These are phyloP conservation scores for Lachancea sp. DNA, from an alignment of 805 yeast species.

Conservation along the genomic window DNA sequence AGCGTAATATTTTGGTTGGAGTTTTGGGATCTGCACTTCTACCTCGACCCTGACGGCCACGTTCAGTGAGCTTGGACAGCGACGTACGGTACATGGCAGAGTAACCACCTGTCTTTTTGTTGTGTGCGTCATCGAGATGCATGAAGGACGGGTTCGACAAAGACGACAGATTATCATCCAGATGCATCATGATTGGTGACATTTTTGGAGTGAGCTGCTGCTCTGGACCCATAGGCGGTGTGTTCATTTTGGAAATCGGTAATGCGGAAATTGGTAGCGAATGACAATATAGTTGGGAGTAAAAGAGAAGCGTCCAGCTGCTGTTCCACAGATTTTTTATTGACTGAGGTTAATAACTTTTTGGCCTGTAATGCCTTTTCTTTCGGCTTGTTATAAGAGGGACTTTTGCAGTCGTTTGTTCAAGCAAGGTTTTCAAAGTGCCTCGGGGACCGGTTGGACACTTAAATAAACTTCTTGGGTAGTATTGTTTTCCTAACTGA, in stretches of 20 bases:
- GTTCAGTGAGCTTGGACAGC: slow-evolving; percentile 27
- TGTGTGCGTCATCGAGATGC: slow-evolving; percentile 19
- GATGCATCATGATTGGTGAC: slow-evolving; percentile 26
- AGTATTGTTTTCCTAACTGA: too few species aligned
- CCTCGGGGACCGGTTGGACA: too few species aligned
- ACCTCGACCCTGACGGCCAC: slow-evolving; percentile 7
- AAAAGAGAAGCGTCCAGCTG: not conserved
- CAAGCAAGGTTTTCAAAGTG: too few species aligned
- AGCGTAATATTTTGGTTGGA: slow-evolving; percentile 19
- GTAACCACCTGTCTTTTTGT: slow-evolving; percentile 7
- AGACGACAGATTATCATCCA: slow-evolving; percentile 21
- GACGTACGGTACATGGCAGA: slow-evolving; percentile 28
- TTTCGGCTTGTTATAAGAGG: too few species aligned
- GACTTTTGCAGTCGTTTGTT: too few species aligned
- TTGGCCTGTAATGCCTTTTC: too few species aligned
- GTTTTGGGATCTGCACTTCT: slow-evolving; percentile 11
- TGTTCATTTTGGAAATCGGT: slow-evolving; percentile 13
- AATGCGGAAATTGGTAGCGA: not conserved
- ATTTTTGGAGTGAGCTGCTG: slow-evolving; percentile 25
- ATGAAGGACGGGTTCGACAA: slow-evolving; percentile 27
- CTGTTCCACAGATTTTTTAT: not conserved
- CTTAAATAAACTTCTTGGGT: too few species aligned
- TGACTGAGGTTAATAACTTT: too few species aligned
- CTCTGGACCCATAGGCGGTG: slow-evolving; percentile 25
- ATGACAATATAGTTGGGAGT: slow-evolving; percentile 6